Evolutionary conservation across 805 yeast species (phyloP).

Genomic region (Kodamaea fukazawae): DNA sequence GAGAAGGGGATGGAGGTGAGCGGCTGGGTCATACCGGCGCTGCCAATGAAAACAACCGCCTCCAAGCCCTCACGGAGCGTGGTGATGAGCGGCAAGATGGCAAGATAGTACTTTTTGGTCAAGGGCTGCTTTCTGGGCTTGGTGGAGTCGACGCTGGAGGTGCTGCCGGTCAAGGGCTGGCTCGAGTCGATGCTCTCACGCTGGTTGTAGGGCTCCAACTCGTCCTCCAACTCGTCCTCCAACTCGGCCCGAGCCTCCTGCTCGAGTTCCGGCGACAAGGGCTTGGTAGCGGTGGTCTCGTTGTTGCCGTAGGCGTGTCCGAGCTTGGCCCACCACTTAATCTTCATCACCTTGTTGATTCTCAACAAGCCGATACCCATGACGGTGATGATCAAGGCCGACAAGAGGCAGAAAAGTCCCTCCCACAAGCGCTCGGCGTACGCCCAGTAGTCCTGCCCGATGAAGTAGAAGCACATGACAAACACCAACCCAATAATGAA

Average conservation of each 20-base stretch:
- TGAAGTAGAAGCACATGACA: slow-evolving; percentile 63
- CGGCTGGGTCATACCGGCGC: slow-evolving; percentile 39
- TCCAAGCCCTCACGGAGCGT: slow-evolving; percentile 32
- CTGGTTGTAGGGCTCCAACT: slow-evolving; percentile 7
- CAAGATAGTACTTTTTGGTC: slow-evolving; percentile 22
- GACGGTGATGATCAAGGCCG: slow-evolving; percentile 73
- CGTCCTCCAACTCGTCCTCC: not conserved
- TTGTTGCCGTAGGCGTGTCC: slow-evolving; percentile 37
- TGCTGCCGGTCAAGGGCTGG: slow-evolving; percentile 12
- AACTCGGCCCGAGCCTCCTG: too few relatives aligned
- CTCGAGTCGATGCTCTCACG: slow-evolving; percentile 13
- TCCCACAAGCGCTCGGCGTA: slow-evolving; percentile 88
- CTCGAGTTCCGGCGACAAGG: too few relatives aligned
- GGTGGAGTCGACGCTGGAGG: not conserved
- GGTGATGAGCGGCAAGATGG: slow-evolving; percentile 26
- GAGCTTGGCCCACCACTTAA: slow-evolving; percentile 64
- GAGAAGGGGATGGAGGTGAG: slow-evolving; percentile 34
- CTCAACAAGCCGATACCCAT: slow-evolving; percentile 86
- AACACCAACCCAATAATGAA: slow-evolving; percentile 69
- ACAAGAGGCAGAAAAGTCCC: slow-evolving; percentile 74
- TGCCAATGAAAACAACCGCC: slow-evolving; percentile 43
- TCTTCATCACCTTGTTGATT: slow-evolving; percentile 70
- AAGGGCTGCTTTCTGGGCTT: slow-evolving; percentile 12
- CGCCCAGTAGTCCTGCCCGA: slow-evolving; percentile 87
- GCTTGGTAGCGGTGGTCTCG: too few relatives aligned